These are phyloP conservation scores for Colletotrichum cordylinicola DNA, from an alignment of 2,329 filamentous ascomycete species.

Conservation along the genomic window DNA sequence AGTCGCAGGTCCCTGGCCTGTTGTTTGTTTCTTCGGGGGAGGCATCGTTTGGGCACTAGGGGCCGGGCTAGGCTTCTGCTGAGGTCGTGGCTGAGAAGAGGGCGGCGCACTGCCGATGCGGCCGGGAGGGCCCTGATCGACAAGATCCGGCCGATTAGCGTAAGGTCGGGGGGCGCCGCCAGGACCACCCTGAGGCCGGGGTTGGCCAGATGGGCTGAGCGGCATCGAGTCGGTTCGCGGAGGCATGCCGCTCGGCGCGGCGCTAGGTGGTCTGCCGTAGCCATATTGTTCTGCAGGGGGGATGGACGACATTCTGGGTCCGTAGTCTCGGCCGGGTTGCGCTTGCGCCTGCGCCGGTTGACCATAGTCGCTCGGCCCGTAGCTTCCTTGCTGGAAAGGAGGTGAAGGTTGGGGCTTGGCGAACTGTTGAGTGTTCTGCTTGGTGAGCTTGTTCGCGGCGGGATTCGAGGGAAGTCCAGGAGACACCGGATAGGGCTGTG, in stretches of 20 bases:
- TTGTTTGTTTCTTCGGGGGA: constrained; percentile 46
- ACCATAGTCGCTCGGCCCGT: constrained; percentile 22
- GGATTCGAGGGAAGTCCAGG: constrained; percentile 38
- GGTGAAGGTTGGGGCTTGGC: constrained; percentile 30
- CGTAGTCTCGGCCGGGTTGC: constrained; percentile 41
- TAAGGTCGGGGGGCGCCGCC: constrained; percentile 9
- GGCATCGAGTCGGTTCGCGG: constrained; percentile 39
- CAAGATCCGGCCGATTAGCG: constrained; percentile 15
- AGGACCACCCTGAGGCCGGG: constrained; percentile 7
- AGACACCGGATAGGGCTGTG: constrained; percentile 28
- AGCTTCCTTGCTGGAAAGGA: constrained; percentile 27
- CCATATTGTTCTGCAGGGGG: constrained; percentile 31
- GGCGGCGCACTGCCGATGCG: constrained; percentile 45
- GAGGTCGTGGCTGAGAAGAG: constrained; percentile 28
- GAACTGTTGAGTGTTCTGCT: constrained; percentile 33
- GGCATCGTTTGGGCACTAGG: constrained; percentile 37
- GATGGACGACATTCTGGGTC: constrained; percentile 38
- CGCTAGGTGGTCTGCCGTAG: constrained; percentile 33
- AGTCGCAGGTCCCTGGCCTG: constrained; percentile 84
- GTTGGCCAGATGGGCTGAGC: constrained; percentile 12
- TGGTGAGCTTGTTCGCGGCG: constrained; percentile 43
- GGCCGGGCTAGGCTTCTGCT: constrained; percentile 30
- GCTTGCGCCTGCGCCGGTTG: constrained; percentile 21
- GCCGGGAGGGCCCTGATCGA: constrained; percentile 19
- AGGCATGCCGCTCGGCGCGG: constrained; percentile 26